Conservation (phyloP, 805 yeast species). For the Candida adriatica region DNA sequence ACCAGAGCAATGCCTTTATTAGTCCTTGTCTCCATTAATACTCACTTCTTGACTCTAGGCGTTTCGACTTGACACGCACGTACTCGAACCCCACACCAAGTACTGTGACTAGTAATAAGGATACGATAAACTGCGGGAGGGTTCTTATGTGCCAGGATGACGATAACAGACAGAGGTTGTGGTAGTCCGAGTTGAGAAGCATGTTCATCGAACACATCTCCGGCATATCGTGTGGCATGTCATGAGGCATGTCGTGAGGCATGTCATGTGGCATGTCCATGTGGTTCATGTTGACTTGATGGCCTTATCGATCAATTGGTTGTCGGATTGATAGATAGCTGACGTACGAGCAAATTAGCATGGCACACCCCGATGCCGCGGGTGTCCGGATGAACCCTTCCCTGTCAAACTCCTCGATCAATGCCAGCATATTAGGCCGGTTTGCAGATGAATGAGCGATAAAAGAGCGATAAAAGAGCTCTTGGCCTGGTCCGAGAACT, state of each 20-base stretch:
- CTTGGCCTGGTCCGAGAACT: too few species aligned
- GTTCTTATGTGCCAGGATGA: slow-evolving; percentile 74
- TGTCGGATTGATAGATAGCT: too few species aligned
- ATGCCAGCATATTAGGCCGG: too few species aligned
- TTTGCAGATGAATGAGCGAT: too few species aligned
- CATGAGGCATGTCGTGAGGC: slow-evolving; percentile 19
- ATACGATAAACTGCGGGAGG: slow-evolving; percentile 40
- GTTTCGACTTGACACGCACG: slow-evolving; percentile 27
- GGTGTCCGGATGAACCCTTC: too few species aligned
- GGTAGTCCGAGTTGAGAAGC: slow-evolving; percentile 76
- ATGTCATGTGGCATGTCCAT: slow-evolving; percentile 6
- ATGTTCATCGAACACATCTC: slow-evolving; percentile 55
- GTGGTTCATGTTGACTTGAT: background rate
- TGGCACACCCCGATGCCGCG: too few species aligned
- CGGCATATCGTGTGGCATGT: slow-evolving; percentile 16
- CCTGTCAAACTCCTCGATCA: too few species aligned
- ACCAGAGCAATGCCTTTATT: slow-evolving; percentile 6
- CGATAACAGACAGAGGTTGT: slow-evolving; percentile 66
- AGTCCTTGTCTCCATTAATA: slow-evolving; percentile 2
- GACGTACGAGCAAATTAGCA: too few species aligned
- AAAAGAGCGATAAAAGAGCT: too few species aligned
- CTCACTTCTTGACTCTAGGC: slow-evolving; percentile 17
- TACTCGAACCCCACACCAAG: slow-evolving; percentile 58
- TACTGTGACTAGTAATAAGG: slow-evolving; percentile 41
- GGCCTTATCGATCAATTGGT: too few species aligned